Percentiles rank a stretch among this genome's conserved stretches.
These are phyloP conservation scores for Raddia distichophylla DNA, from an alignment of 176 grass and related monocot genomes.

Conservation along the genomic window DNA sequence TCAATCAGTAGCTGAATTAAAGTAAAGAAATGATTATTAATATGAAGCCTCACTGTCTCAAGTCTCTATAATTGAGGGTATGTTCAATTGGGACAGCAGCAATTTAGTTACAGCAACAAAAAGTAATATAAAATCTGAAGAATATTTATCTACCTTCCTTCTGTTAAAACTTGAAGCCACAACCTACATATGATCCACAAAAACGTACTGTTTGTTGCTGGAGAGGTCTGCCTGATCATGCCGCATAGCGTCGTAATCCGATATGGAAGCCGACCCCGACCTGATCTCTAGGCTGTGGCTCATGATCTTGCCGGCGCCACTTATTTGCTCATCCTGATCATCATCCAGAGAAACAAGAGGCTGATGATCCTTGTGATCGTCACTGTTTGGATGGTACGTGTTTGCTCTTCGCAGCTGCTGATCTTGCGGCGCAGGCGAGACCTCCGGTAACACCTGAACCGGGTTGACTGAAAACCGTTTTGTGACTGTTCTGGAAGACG, in stretches of 20 bases:
- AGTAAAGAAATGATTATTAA: slow-evolving; percentile 7
- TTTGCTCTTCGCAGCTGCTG: slow-evolving; percentile 26
- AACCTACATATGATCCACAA: slow-evolving; percentile 18
- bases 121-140: neutral
- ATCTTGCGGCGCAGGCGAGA: slow-evolving; percentile 8
- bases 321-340: neutral
- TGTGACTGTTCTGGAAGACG: slow-evolving; percentile 8
- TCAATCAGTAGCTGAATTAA: neutral
- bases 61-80: slow-evolving; percentile 14
- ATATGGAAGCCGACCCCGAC: slow-evolving; percentile 32
- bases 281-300: neutral
- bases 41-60: neutral
- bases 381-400: neutral
- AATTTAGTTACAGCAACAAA: neutral
- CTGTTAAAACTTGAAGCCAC: slow-evolving; percentile 14
- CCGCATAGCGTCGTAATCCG: neutral
- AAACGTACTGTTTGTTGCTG: slow-evolving; percentile 8
- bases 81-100: slow-evolving; percentile 2
- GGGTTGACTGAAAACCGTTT: slow-evolving; percentile 38
- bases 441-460: neutral
- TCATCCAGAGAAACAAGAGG: neutral
- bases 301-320: neutral
- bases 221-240: slow-evolving; percentile 1
- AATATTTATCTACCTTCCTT: neutral
- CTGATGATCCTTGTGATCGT: neutral